Evolutionary conservation across 1,284 basidiomycete species (phyloP), one percentile per base, ranked within the genome.

Genomic region (Trichosporon ovoides): DNA sequence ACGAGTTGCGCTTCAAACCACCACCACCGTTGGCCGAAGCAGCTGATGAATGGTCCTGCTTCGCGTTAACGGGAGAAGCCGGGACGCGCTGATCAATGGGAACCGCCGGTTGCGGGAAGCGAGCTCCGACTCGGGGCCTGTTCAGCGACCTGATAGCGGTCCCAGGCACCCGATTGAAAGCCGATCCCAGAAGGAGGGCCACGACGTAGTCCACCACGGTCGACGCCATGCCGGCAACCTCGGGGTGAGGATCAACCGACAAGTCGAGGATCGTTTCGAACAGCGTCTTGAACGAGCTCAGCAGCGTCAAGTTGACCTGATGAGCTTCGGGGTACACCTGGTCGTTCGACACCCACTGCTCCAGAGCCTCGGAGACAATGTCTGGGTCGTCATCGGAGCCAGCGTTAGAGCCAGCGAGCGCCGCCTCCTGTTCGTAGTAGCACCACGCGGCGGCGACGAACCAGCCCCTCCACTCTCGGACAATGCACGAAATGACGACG

Each of bases 371-470:
- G 0, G 85, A 83, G 37, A 92, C 77, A 38, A 87, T 64, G 52
- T 76, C 73, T 1, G 57, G 52, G 9, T 63, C 63, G 18, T 65
- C 58, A 31, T 67, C 60, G 0, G 57, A 58, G 0, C 65, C 70
- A 78, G 82, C 84, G 83, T 68, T 83, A 80, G 62, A 85, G 11
- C 62, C 60, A 3, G 66, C 66, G 20, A 69, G 54, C 9, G 71
- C 70, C 0, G 67, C 69, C 73, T 92, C 89, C 72, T 79, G 72
- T 66, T 95, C 89, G 86, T 90, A 91, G 78, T 94, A 93, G 24
- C 91, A 79, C 91, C 95, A 98, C 0, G 95, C 93, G 56, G 94
- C 95, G 34, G 94, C 85, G 50, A 95, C 89, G 68, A 98, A 93
- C 80, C 92, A 92, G 11, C 95, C 94, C 60, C 91, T 81, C 89